Percentiles rank a stretch among this genome's conserved stretches.
phyloP scores from a whole-genome alignment of 805 yeast species.

The Komagataella pastoris region DNA sequence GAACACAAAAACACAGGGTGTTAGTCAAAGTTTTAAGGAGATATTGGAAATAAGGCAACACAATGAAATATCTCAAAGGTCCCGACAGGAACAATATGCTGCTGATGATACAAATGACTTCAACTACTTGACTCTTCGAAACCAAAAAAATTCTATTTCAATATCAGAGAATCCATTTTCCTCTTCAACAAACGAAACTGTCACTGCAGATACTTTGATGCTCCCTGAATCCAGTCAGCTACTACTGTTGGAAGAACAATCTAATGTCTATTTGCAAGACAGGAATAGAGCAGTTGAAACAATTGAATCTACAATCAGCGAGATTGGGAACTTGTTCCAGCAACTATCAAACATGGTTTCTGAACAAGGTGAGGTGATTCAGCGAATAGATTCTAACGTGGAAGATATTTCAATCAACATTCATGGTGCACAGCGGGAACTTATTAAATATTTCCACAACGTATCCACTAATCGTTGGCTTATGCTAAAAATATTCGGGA shows the following conservation, averaged over 20 bases:
- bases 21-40: constrained; percentile 80
- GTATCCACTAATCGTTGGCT: constrained; percentile 89
- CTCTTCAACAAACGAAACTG: constrained; percentile 8
- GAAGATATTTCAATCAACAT: constrained; percentile 88
- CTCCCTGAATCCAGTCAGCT: constrained; percentile 78
- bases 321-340: constrained; percentile 87
- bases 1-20: constrained; percentile 83
- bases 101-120: constrained; percentile 28
- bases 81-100: constrained; percentile 75
- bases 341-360: constrained; percentile 96
- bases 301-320: constrained; percentile 92
- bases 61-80: constrained; percentile 66
- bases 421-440: constrained; percentile 87
- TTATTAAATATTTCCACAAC: constrained; percentile 77
- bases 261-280: constrained; percentile 60
- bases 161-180: constrained; percentile 24
- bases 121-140: constrained; percentile 5
- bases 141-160: constrained; percentile 8
- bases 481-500: constrained; percentile 79
- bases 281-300: constrained; percentile 89
- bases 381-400: constrained; percentile 88
- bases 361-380: constrained; percentile 94
- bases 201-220: constrained; percentile 34
- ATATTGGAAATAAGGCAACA: constrained; percentile 84
- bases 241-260: constrained; percentile 76